Conservation (phyloP, 2,329 filamentous ascomycete genomes). For the Geosmithia morbida region DNA sequence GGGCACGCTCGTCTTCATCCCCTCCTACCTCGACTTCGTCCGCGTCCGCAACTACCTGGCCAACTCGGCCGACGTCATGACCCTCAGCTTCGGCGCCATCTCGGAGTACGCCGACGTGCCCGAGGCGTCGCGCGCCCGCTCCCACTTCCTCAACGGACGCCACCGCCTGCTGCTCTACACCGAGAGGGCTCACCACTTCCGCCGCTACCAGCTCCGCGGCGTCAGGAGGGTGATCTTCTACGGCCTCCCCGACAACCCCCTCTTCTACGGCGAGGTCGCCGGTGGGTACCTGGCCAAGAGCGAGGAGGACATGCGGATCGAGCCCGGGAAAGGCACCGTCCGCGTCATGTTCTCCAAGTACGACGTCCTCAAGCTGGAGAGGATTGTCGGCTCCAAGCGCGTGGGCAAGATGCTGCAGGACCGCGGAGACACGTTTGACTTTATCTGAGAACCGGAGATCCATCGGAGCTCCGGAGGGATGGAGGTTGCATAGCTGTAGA, state of each 20-base stretch:
- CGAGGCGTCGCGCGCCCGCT: constrained; percentile 71
- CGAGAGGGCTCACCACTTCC: constrained; percentile 92
- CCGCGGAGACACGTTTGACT: constrained; percentile 85
- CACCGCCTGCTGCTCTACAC: constrained; percentile 82
- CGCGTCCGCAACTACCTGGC: constrained; percentile 86
- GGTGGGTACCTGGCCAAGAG: constrained; percentile 50
- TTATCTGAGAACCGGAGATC: too few relatives aligned
- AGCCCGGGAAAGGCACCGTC: constrained; percentile 44
- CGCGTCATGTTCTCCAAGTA: constrained; percentile 69
- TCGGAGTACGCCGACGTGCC: constrained; percentile 74
- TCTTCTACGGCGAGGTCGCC: constrained; percentile 66
- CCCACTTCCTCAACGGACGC: constrained; percentile 72
- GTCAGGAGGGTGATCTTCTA: constrained; percentile 82
- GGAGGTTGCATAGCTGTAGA: not conserved
- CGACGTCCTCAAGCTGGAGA: constrained; percentile 78
- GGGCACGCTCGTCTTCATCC: constrained; percentile 79
- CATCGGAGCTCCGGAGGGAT: too few relatives aligned
- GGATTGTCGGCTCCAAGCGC: constrained; percentile 69
- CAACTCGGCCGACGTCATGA: constrained; percentile 42
- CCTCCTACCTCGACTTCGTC: constrained; percentile 90
- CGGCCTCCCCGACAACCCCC: constrained; percentile 73
- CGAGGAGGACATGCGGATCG: constrained; percentile 39
- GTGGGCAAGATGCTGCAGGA: constrained; percentile 75
- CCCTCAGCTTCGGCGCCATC: constrained; percentile 54
- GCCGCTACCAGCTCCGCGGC: constrained; percentile 69